Evolutionary conservation across 2,329 filamentous ascomycete genomes (phyloP), one percentile per base, ranked within the genome.

Genomic region (Taxawa tesnikishii): DNA sequence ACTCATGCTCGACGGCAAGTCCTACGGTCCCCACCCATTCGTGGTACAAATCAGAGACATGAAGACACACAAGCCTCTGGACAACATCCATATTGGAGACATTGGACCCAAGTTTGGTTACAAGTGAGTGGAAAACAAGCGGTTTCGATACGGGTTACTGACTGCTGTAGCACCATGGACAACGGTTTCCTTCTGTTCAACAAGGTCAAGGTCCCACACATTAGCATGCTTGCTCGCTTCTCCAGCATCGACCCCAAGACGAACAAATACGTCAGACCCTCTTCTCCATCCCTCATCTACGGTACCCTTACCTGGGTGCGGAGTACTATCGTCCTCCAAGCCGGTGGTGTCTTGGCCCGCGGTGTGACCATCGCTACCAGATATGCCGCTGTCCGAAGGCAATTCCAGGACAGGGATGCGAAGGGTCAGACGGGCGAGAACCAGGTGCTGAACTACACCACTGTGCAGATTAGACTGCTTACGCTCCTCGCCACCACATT

Each of bases 81-180:
- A 76, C 29, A 75, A 79, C 41, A 58, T 83, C 32, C 74, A 83
- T 47, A 75, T 85, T 15, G 81, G 82, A 28, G 81, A 87, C 43
- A 84, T 87, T 53, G 82, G 82, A 2, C 80, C 81, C 33, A 85
- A 85, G 54, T 79, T 81, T 41, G 79, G 78, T 7, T 83, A 81
- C 60, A 81, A 81, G 57, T 62, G 35, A 30, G 33, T 27, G 3
- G 15, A 35, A 14, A 12, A n/a, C 15, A n/a, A n/a, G n/a, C n/a
- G n/a, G n/a, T n/a, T n/a, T n/a, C n/a, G n/a, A n/a, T n/a, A n/a
- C n/a, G n/a, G n/a, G n/a, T n/a, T n/a, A n/a, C n/a, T n/a, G n/a
- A n/a, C n/a, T n/a, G n/a, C 18, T 28, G 42, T 37, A 64, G 59
- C 55, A 82, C 77, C 32, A 83, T 83, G 79, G 81, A 85, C 53